These are phyloP conservation scores for Pseudogymnoascus sp. DNA, from an alignment of 2,329 filamentous ascomycete species.

Conservation along the genomic window DNA sequence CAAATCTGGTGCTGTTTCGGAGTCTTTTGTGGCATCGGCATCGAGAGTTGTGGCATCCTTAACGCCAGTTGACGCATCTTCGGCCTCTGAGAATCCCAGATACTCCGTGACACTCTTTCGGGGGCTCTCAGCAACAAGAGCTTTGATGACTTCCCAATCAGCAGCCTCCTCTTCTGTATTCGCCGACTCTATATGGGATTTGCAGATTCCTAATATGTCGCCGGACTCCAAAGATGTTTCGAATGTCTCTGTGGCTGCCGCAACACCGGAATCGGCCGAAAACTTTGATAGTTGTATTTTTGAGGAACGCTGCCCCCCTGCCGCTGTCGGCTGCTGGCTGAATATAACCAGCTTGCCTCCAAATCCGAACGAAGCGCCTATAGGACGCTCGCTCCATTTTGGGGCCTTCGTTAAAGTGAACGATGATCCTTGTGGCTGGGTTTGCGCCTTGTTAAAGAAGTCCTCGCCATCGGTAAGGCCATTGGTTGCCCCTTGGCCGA, in stretches of 20 bases:
- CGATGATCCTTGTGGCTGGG: slow-evolving; percentile 78
- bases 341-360: slow-evolving; percentile 85
- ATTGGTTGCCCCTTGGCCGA: slow-evolving; percentile 57
- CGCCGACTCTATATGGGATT: slow-evolving; percentile 64
- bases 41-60: slow-evolving; percentile 26
- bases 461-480: slow-evolving; percentile 79
- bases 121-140: slow-evolving; percentile 75
- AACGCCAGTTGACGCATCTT: slow-evolving; percentile 45
- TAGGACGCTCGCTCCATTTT: slow-evolving; percentile 79
- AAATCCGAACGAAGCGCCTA: slow-evolving; percentile 86
- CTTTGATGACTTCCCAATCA: slow-evolving; percentile 92
- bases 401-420: slow-evolving; percentile 83
- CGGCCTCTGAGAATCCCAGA: slow-evolving; percentile 67
- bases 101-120: slow-evolving; percentile 79
- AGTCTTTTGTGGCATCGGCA: slow-evolving; percentile 35
- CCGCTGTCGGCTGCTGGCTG: slow-evolving; percentile 45
- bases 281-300: slow-evolving; percentile 81
- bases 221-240: slow-evolving; percentile 73
- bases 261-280: slow-evolving; percentile 75
- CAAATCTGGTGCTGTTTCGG: slow-evolving; percentile 40
- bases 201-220: slow-evolving; percentile 69
- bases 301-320: slow-evolving; percentile 60
- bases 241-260: slow-evolving; percentile 76
- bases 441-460: slow-evolving; percentile 91
- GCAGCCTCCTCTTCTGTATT: slow-evolving; percentile 85